Base-by-base conservation (phyloP, 2,329 filamentous ascomycete genomes). In the Hypomyces rosellus region DNA sequence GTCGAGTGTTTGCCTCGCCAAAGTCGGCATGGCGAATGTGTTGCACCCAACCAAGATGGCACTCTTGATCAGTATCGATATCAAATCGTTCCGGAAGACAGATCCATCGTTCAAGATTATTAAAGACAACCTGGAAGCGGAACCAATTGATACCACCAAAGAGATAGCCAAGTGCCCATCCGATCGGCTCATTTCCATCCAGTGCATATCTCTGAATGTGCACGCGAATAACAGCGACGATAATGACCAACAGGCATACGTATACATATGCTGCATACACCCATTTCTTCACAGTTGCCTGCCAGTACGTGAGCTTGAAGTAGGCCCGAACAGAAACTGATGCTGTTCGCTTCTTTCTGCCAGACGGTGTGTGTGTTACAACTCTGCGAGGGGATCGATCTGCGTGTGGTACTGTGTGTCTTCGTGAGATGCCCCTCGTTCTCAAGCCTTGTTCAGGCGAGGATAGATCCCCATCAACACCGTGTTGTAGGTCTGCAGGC, bases 141-240 rank as follows among this genome's bases (percentile, higher is more conserved):
- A 96, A 82, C 61, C 74, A 76, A 0, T 80, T 76, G 11, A 91
- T 64, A 59, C 95, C 87, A 12, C 92, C 91, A 54, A 97, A 80
- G 3, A 96, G 72, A 66, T 99, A 99, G 2, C 89, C 86, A 11
- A 96, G 68, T 0, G 89, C 91, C 93, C 93, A 99, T 2, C 92
- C 89, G 41, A 99, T 81, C 0, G 93, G 90, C 59, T 99, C 93
- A 46, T 82, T 72, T 14, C 81, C 82, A 34, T 77, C 63, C 1
- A 99, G 74, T 13, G 89, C 90, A 54, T 79, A 74, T 40, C 71
- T 69, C 37, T 77, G 70, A 45, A 97, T 81, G 57, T 89, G 86
- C 2, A 74, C 73, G 48, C 90, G 81, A 25, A 97, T 77, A 0
- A 84, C 86, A 3, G 82, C 68, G 3, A 96, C 68, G 47, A 95